Evolutionary conservation across 345 rosid species (phyloP).

Genomic region (Excoecaria cochinchinensis): DNA sequence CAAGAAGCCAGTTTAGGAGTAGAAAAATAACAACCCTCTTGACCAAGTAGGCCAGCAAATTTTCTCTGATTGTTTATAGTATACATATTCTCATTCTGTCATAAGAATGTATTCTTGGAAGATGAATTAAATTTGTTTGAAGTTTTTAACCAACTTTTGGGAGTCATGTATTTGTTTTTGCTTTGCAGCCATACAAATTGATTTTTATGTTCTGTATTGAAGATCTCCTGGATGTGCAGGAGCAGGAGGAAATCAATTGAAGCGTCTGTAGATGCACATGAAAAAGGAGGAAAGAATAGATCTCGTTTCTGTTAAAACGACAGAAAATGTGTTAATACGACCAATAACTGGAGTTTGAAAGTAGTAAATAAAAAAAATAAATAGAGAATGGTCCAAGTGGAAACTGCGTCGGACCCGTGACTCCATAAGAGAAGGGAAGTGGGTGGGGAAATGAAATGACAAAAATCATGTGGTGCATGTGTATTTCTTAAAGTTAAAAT

Average conservation of each 20-base stretch:
- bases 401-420: slow-evolving; percentile 12
- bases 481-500: background rate
- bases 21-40: slow-evolving; percentile 43
- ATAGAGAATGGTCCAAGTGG: slow-evolving; percentile 10
- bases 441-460: background rate
- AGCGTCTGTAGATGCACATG: slow-evolving; percentile 24
- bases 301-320: background rate
- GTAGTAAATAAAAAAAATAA: too few relatives aligned
- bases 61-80: slow-evolving; percentile 52
- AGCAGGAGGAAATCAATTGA: slow-evolving; percentile 2
- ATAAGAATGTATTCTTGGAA: slow-evolving; percentile 45
- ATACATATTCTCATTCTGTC: slow-evolving; percentile 39
- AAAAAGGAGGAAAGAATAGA: slow-evolving; percentile 23
- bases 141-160: slow-evolving; percentile 33
- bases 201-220: too few relatives aligned
- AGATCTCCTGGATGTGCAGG: too few relatives aligned
- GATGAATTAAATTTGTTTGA: slow-evolving; percentile 32
- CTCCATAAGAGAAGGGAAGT: slow-evolving; percentile 10
- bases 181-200: too few relatives aligned
- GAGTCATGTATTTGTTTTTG: slow-evolving; percentile 22
- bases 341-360: too few relatives aligned
- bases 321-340: background rate
- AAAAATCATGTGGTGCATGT: slow-evolving; percentile 31
- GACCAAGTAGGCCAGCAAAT: slow-evolving; percentile 48
- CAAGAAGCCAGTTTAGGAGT: slow-evolving; percentile 40